These are phyloP conservation scores for Pichia sp. DNA, from an alignment of 1,139 yeast species.

Conservation along the genomic window DNA sequence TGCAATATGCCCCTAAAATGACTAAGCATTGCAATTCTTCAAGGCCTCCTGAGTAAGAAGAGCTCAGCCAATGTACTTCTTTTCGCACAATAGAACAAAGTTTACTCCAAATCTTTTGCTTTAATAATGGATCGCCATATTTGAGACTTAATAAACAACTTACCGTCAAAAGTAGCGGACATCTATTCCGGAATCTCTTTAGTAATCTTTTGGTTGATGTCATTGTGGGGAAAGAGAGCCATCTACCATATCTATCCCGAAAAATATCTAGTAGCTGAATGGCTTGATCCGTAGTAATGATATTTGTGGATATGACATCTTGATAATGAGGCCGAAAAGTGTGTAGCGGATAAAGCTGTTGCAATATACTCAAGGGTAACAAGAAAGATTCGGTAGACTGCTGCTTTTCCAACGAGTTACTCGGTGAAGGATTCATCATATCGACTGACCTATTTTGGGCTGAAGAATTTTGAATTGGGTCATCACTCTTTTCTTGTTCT, in stretches of 20 bases:
- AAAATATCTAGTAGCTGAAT: slow-evolving; percentile 52
- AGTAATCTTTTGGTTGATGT: slow-evolving; percentile 49
- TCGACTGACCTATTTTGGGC: neutral
- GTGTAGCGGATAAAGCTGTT: slow-evolving; percentile 13
- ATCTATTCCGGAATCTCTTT: slow-evolving; percentile 46
- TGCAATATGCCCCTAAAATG: slow-evolving; percentile 52
- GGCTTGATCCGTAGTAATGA: slow-evolving; percentile 49
- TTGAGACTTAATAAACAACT: slow-evolving; percentile 61
- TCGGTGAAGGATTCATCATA: neutral
- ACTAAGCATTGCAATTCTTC: slow-evolving; percentile 67
- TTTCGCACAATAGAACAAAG: slow-evolving; percentile 43
- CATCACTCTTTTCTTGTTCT: neutral
- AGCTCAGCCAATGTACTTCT: slow-evolving; percentile 40
- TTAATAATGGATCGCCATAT: slow-evolving; percentile 41
- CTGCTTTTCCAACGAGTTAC: neutral
- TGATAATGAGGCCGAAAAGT: slow-evolving; percentile 9
- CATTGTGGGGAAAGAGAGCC: slow-evolving; percentile 69
- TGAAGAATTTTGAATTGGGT: neutral
- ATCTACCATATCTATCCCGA: slow-evolving; percentile 64
- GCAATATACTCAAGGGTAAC: slow-evolving; percentile 7
- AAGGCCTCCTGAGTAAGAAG: slow-evolving; percentile 33
- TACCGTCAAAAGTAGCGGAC: slow-evolving; percentile 61
- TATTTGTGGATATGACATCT: slow-evolving; percentile 46
- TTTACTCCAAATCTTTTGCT: slow-evolving; percentile 36
- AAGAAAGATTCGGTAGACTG: neutral